A percentile compares a stretch with the other conserved stretches of the same genome.
phyloP scores from a whole-genome alignment of 2,329 filamentous ascomycete species.

The Cordyceps pruinosa region DNA sequence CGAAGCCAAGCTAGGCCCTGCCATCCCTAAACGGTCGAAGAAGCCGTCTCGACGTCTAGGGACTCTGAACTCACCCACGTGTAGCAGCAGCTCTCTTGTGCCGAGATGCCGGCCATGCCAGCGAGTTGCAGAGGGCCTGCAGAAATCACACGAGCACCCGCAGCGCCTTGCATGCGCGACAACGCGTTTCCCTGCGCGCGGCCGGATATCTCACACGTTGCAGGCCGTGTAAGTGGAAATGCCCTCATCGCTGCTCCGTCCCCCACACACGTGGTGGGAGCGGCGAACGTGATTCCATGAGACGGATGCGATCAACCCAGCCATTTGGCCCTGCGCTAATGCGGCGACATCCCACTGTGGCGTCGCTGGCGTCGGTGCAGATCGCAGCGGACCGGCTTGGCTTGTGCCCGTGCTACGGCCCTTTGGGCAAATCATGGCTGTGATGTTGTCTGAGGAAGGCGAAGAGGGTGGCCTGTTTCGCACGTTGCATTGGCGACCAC shows the following conservation, averaged over 20 bases:
- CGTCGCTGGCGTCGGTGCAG: not conserved
- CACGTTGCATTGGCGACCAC: not conserved
- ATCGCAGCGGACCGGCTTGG: slow-evolving; percentile 2
- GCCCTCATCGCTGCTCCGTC: not conserved
- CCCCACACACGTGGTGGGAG: slow-evolving; percentile 8
- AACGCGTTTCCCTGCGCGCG: not conserved
- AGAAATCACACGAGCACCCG: not conserved
- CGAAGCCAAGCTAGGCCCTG: not conserved
- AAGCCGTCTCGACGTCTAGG: not conserved
- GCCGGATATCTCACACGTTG: not conserved
- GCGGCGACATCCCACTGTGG: not conserved
- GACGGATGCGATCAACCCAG: not conserved
- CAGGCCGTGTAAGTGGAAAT: not conserved
- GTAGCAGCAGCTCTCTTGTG: not conserved
- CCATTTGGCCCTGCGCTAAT: not conserved
- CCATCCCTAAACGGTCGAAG: not conserved
- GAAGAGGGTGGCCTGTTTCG: not conserved
- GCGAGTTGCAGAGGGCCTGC: not conserved
- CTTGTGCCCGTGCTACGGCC: not conserved
- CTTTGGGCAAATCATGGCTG: not conserved
- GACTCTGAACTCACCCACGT: not conserved
- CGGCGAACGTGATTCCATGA: slow-evolving; percentile 4
- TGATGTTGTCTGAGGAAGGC: not conserved
- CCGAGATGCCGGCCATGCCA: not conserved
- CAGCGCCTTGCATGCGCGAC: not conserved